phyloP scores from a whole-genome alignment of 768 basidiomycete genomes.

The Gelatoporia subvermispora region DNA sequence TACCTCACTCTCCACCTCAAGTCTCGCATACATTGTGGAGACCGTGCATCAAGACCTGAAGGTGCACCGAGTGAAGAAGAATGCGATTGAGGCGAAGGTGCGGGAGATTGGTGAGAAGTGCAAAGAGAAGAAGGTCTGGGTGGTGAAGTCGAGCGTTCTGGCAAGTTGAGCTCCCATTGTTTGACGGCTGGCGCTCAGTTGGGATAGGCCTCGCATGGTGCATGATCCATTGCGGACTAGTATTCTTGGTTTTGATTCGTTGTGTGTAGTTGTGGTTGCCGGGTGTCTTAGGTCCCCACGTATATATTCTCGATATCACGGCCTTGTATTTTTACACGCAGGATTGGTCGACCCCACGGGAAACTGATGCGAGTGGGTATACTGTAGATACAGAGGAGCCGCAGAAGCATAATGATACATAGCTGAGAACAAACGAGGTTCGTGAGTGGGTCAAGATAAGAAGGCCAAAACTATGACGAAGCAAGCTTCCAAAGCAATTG shows the following conservation, averaged over 20 bases:
- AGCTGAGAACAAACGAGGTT: too few relatives aligned
- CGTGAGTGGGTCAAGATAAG: conserved; percentile 6
- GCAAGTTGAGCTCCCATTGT: conserved; percentile 7
- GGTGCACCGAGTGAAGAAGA: conserved; percentile 74
- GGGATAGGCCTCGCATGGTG: too few relatives aligned
- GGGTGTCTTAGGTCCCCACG: too few relatives aligned
- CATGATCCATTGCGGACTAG: too few relatives aligned
- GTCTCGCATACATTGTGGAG: conserved; percentile 64
- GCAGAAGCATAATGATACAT: not conserved
- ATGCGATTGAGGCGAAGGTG: conserved; percentile 77
- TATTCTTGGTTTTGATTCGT: too few relatives aligned
- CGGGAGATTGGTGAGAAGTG: conserved; percentile 73
- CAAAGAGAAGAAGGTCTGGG: conserved; percentile 70
- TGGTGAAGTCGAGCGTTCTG: conserved; percentile 43
- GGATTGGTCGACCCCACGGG: too few relatives aligned
- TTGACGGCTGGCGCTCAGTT: too few relatives aligned
- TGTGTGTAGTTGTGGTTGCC: too few relatives aligned
- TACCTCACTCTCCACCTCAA: conserved; percentile 52
- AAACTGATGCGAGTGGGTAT: not conserved
- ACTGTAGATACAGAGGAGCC: not conserved
- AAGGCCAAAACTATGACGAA: conserved; percentile 22
- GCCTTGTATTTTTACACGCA: too few relatives aligned
- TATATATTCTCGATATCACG: too few relatives aligned
- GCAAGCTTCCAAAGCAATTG: conserved; percentile 33
- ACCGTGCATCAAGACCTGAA: conserved; percentile 67